Conservation (phyloP, 192 early-diverging fungal species). For the Backusella tarrabulga region DNA sequence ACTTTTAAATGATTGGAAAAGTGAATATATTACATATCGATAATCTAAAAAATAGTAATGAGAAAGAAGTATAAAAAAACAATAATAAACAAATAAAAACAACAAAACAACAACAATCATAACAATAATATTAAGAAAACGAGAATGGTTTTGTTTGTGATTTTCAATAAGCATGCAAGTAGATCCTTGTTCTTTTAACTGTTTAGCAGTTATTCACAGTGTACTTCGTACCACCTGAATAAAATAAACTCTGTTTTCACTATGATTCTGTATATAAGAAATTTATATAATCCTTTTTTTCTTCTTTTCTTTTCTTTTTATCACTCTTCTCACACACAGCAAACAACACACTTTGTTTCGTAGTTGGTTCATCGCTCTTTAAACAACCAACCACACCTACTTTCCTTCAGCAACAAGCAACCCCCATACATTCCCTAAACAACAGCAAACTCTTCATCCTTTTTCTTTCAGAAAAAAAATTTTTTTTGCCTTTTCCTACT, state of each 20-base stretch:
- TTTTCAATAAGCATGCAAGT: constrained; percentile 5
- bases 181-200: neutral
- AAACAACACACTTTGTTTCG: neutral
- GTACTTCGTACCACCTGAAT: constrained; percentile 13
- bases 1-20: neutral
- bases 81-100: neutral
- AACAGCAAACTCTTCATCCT: neutral
- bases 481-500: neutral
- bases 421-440: constrained; percentile 17
- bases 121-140: neutral
- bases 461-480: neutral
- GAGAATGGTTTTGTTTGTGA: neutral
- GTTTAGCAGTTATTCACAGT: constrained; percentile 6
- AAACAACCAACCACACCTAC: constrained; percentile 10
- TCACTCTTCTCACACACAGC: neutral
- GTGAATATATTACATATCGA: neutral
- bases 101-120: neutral
- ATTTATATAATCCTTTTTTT: neutral
- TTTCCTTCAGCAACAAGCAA: constrained; percentile 5
- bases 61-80: neutral
- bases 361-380: constrained; percentile 19
- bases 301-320: neutral
- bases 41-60: neutral
- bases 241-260: constrained; percentile 12
- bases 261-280: neutral